Percentiles rank a stretch among this genome's conserved stretches.
Conservation (phyloP, 2,329 filamentous ascomycete genomes). For the Lecanicillium sp. region DNA sequence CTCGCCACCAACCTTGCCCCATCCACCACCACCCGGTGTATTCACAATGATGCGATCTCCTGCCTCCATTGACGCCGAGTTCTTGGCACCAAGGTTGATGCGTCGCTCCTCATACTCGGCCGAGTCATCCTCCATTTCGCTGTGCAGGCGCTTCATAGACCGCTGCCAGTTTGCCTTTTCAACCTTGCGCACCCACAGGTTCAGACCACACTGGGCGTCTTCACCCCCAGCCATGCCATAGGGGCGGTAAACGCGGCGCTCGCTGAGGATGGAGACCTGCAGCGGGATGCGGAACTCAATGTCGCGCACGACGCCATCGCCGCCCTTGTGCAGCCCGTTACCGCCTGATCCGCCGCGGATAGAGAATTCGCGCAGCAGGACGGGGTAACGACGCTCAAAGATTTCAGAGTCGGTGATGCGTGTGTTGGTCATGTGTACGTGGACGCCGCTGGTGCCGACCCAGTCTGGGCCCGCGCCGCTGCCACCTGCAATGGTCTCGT, state of each 20-base stretch:
- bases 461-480: constrained; percentile 58
- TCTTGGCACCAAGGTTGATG: constrained; percentile 72
- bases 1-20: constrained; percentile 54
- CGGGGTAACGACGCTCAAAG: constrained; percentile 52
- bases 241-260: constrained; percentile 65
- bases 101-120: constrained; percentile 48
- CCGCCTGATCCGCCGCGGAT: constrained; percentile 57
- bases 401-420: constrained; percentile 54
- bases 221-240: constrained; percentile 80
- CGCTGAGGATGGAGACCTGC: constrained; percentile 68
- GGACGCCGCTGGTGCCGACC: constrained; percentile 34
- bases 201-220: constrained; percentile 70
- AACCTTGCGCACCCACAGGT: constrained; percentile 77
- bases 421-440: constrained; percentile 64
- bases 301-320: constrained; percentile 67
- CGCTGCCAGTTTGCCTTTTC: constrained; percentile 44
- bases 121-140: constrained; percentile 19
- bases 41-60: constrained; percentile 71
- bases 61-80: constrained; percentile 65
- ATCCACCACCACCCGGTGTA: constrained; percentile 74
- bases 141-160: constrained; percentile 30
- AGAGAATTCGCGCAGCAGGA: constrained; percentile 62
- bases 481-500: constrained; percentile 57
- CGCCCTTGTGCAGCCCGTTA: constrained; percentile 56
- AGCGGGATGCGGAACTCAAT: constrained; percentile 74